phyloP scores from a whole-genome alignment of 2,329 filamentous ascomycete species.

The Sarocladium oryzae region DNA sequence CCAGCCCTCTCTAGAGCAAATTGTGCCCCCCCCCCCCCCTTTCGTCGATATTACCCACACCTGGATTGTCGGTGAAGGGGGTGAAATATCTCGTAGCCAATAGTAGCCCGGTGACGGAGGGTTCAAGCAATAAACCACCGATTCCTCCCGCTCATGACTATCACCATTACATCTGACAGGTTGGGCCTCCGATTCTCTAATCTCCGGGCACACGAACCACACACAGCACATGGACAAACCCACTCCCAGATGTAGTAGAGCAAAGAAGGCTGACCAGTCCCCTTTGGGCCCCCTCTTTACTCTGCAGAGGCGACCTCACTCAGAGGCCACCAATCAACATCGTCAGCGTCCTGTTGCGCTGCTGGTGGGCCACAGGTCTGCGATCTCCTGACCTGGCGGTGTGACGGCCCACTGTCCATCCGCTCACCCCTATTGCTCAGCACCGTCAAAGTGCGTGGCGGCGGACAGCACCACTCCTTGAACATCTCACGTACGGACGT shows the following conservation, averaged over 20 bases:
- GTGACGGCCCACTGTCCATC: constrained; percentile 4
- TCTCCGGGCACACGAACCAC: constrained; percentile 5
- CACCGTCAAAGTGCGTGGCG: background rate
- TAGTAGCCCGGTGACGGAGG: too few species aligned
- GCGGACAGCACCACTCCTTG: background rate
- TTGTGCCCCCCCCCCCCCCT: constrained; percentile 2
- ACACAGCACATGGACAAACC: constrained; percentile 1
- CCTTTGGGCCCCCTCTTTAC: too few species aligned
- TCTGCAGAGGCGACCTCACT: background rate
- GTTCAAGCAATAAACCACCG: background rate
- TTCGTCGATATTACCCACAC: background rate
- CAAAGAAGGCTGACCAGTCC: background rate
- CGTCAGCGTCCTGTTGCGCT: background rate
- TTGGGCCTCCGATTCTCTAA: background rate
- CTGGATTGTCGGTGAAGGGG: background rate
- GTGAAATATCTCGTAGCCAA: too few species aligned
- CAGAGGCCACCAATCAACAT: background rate
- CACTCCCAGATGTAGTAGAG: background rate
- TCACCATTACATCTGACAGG: background rate
- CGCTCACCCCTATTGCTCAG: background rate
- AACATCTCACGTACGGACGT: background rate
- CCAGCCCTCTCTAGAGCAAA: constrained; percentile 1
- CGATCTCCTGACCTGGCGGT: constrained; percentile 8
- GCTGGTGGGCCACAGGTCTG: background rate
- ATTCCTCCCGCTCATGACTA: background rate